Percentiles rank a stretch among this genome's conserved stretches.
Evolutionary conservation across 768 basidiomycete genomes (phyloP).

Genomic region (Lactifluus piperatus): DNA sequence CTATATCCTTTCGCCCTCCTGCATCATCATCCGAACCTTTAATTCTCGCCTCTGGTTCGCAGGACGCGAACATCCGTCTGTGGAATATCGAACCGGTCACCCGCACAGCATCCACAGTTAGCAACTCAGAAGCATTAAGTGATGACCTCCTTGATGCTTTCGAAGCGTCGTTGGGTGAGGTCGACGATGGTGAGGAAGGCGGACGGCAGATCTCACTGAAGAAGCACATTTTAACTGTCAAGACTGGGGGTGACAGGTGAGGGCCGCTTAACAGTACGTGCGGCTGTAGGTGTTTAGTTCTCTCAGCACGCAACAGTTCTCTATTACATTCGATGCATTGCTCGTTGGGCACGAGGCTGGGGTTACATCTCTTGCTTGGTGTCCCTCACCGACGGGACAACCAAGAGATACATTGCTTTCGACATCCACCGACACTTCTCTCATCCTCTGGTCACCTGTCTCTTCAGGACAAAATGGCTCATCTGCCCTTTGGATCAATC

Average conservation of each 20-base stretch:
- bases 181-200: conserved; percentile 67
- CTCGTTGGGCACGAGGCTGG: conserved; percentile 95
- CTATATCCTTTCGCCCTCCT: conserved; percentile 55
- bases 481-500: conserved; percentile 80
- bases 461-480: conserved; percentile 29
- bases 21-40: conserved; percentile 36
- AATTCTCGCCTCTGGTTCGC: conserved; percentile 85
- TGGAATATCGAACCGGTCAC: conserved; percentile 70
- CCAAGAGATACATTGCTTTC: conserved; percentile 60
- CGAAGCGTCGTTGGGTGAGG: conserved; percentile 68
- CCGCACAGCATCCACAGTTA: conserved; percentile 21
- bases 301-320: conserved; percentile 44
- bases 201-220: conserved; percentile 85
- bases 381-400: conserved; percentile 32
- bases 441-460: conserved; percentile 89
- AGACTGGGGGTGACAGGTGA: conserved; percentile 35
- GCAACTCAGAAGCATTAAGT: conserved; percentile 29
- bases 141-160: conserved; percentile 85
- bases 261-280: not conserved
- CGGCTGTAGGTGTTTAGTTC: not conserved
- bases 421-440: conserved; percentile 88
- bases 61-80: conserved; percentile 87
- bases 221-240: conserved; percentile 68
- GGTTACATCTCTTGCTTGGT: conserved; percentile 84
- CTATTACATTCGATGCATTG: conserved; percentile 87